Evolutionary conservation across 345 rosid genomes (phyloP).

Genomic region (Alliaria petiolata): DNA sequence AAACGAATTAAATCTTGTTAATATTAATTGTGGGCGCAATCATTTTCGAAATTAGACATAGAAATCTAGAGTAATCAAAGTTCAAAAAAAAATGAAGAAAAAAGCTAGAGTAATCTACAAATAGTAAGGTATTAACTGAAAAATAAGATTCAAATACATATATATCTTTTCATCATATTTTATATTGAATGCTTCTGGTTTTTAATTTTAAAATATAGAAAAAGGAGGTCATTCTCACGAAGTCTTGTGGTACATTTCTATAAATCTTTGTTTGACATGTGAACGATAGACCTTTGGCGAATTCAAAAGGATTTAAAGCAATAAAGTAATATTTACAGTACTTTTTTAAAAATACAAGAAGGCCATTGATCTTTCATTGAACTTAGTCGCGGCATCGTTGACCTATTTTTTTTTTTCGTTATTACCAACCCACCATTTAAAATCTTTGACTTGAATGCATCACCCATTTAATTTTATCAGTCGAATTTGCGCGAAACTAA

Average conservation of each 20-base stretch:
- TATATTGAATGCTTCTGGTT: not conserved
- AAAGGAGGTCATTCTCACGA: slow-evolving; percentile 14
- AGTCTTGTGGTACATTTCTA: slow-evolving; percentile 1
- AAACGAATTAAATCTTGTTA: not conserved
- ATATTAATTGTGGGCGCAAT: not conserved
- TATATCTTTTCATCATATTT: not conserved
- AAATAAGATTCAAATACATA: not conserved
- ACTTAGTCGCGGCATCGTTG: slow-evolving; percentile 26
- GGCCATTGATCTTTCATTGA: slow-evolving; percentile 29
- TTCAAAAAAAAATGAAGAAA: too few species aligned
- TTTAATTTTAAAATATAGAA: not conserved
- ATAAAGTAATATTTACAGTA: not conserved
- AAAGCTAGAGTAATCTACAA: not conserved
- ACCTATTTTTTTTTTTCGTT: not conserved
- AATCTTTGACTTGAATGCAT: slow-evolving; percentile 17
- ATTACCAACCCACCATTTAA: slow-evolving; percentile 24
- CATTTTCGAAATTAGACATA: not conserved
- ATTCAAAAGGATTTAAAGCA: slow-evolving; percentile 10
- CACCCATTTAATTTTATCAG: slow-evolving; percentile 6
- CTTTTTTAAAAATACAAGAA: not conserved
- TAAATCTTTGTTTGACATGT: not conserved
- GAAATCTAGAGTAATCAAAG: too few species aligned
- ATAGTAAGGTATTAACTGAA: not conserved
- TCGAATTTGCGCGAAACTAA: not conserved
- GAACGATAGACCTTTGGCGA: slow-evolving; percentile 18